Base-by-base conservation (phyloP, 2,329 filamentous ascomycete genomes). In the Penicillium sp. region DNA sequence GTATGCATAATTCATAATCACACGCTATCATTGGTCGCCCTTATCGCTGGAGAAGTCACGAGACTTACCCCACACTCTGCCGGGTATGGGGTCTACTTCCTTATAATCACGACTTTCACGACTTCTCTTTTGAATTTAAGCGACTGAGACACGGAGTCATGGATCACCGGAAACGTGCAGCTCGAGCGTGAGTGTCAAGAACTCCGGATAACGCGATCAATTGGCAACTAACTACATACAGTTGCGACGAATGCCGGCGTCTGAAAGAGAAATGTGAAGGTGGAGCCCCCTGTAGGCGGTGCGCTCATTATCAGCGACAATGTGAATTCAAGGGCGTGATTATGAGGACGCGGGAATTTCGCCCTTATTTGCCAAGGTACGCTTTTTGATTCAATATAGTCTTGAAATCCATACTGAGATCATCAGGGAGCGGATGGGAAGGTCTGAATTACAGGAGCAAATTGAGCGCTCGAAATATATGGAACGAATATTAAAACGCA, bases 401-500 rank as follows among this genome's bases (percentile, higher is more conserved):
- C 4, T 29, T 20, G 33, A 7, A 37, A 15, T 15, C 3, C 11
- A 35, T 49, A 42, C 45, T 56, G 18, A 55, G n/a, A 22, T 27
- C 18, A 7, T 15, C 31, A 61, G 58, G 43, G 54, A 56, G 41
- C 51, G 48, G 41, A 23, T 52, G 12, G 51, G n/a, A 0, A 56
- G 23, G 43, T 48, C 58, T 33, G 56, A 61, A n/a, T 49, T 55
- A n/a, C 56, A 49, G 26, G 54, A 59, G 29, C 43, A 59, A 42
- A 53, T 61, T 12, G 56, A 55, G 26, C 58, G 58, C 41, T 51
- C 56, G 8, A 55, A 18, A 49, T 61, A 56, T 46, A 61, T 61
- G 58, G 58, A 61, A 33, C 58, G 58, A 9, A 61, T 61, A 27
- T 51, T 61, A 23, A 61, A 57, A 41, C 53, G 37, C 8, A 57